phyloP scores from a whole-genome alignment of 148 eudicot species.

The Amaranthus palmeri region DNA sequence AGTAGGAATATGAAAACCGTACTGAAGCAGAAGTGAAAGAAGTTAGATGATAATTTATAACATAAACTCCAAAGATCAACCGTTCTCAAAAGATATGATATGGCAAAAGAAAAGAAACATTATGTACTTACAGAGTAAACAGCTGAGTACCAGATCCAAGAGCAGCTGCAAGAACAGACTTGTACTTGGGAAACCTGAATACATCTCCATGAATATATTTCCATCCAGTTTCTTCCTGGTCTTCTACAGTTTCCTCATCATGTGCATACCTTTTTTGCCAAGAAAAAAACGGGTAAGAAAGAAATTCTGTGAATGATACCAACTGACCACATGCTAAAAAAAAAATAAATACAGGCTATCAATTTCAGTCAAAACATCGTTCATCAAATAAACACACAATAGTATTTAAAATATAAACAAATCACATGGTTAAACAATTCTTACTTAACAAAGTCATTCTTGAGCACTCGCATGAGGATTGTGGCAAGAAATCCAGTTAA shows the following conservation, averaged over 20 bases:
- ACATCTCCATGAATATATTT: constrained; percentile 85
- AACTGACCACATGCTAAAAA: background rate
- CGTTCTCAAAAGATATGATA: background rate
- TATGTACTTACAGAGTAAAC: constrained; percentile 56
- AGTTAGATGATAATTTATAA: background rate
- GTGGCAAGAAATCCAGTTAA: constrained; percentile 72
- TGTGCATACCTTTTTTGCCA: constrained; percentile 57
- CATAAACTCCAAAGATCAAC: background rate
- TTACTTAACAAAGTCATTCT: constrained; percentile 72
- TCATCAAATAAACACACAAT: background rate
- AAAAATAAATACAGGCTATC: background rate
- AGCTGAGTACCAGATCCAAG: constrained; percentile 84
- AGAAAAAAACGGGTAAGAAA: background rate
- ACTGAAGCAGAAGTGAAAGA: constrained; percentile 16
- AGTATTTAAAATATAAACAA: background rate
- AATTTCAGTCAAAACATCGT: background rate
- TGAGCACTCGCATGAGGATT: constrained; percentile 68
- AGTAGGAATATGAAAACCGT: constrained; percentile 33
- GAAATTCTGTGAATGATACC: background rate
- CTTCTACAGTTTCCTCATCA: constrained; percentile 77
- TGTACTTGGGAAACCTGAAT: constrained; percentile 66
- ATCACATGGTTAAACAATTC: constrained; percentile 6
- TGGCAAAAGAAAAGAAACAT: background rate
- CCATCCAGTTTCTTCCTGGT: constrained; percentile 90
- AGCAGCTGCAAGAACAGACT: constrained; percentile 71